Base-by-base conservation (phyloP, 78 protist species). In the Cyanophora paradoxa region DNA sequence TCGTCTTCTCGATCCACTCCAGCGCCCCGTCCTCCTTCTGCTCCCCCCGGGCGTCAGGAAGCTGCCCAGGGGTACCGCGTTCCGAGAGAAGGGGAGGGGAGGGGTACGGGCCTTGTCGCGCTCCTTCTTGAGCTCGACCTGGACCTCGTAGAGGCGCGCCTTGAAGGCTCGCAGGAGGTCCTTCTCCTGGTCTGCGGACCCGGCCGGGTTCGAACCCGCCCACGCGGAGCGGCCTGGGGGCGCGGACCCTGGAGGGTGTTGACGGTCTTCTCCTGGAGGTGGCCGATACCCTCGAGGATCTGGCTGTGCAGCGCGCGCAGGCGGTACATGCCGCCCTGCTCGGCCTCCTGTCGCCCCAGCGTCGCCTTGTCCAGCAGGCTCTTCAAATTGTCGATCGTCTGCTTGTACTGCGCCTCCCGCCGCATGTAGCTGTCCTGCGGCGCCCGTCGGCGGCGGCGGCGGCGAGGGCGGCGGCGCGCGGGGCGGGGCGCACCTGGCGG, bases 151-250 rank as follows among this genome's bases (percentile, higher is more conserved):
- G 37, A 64, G 52, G 36, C 70, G 70, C 48, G 70, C 70, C n/a
- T 52, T 48, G 36, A 64, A 64, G 34, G 70, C 70, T 28, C 70
- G 70, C 19, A 64, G 70, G 37, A 64, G 22, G 70, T 64, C 70
- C 28, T 5, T 0, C 70, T 64, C 70, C 65, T 58, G 65, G 28
- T 33, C n/a, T n/a, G n/a, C n/a, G n/a, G n/a, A n/a, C n/a, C n/a
- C n/a, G n/a, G n/a, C n/a, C n/a, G n/a, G n/a, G n/a, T n/a, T n/a
- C n/a, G n/a, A n/a, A n/a, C n/a, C n/a, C n/a, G n/a, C n/a, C n/a
- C n/a, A n/a, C n/a, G n/a, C n/a, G n/a, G n/a, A n/a, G n/a, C n/a
- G n/a, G n/a, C n/a, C n/a, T n/a, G n/a, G n/a, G n/a, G n/a, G n/a
- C n/a, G n/a, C n/a, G n/a, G n/a, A n/a, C n/a, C 65, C 41, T 33